Conservation (phyloP, 108 stramenopile genomes). For the Epipyxis sp. region DNA sequence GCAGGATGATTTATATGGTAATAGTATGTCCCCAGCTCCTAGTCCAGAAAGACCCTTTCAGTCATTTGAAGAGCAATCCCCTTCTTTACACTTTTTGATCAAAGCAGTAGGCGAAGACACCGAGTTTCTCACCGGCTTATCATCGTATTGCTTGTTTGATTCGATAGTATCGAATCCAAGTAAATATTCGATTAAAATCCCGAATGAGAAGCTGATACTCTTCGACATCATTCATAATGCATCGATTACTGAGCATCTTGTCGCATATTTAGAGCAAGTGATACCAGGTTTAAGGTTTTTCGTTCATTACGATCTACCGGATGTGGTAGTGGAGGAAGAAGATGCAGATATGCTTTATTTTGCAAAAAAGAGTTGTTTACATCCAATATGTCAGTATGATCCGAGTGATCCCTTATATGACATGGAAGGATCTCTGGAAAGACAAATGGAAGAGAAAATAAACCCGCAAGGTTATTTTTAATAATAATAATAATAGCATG, state of each 20-base stretch:
- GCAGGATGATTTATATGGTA: too few relatives aligned
- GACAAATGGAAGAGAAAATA: neutral
- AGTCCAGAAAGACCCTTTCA: too few relatives aligned
- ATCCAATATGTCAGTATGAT: slow-evolving; percentile 19
- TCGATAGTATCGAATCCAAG: neutral
- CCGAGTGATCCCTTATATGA: neutral
- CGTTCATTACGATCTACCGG: neutral
- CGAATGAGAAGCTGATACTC: neutral
- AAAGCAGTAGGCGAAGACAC: too few relatives aligned
- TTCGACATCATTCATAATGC: neutral
- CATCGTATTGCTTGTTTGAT: neutral
- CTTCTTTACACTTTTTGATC: too few relatives aligned
- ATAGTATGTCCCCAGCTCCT: too few relatives aligned
- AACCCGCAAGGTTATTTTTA: neutral
- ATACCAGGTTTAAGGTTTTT: neutral
- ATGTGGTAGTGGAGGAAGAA: slow-evolving; percentile 8
- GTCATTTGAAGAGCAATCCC: too few relatives aligned
- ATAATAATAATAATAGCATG: too few relatives aligned
- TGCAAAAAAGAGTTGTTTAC: neutral
- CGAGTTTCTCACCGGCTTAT: too few relatives aligned
- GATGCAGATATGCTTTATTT: neutral
- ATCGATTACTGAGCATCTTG: slow-evolving; percentile 4
- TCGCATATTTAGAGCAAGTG: neutral
- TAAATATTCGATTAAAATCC: neutral
- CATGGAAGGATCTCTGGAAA: too few relatives aligned